Conservation (phyloP, 139 green algal genomes). For the Auxenochlorella protothecoides region DNA sequence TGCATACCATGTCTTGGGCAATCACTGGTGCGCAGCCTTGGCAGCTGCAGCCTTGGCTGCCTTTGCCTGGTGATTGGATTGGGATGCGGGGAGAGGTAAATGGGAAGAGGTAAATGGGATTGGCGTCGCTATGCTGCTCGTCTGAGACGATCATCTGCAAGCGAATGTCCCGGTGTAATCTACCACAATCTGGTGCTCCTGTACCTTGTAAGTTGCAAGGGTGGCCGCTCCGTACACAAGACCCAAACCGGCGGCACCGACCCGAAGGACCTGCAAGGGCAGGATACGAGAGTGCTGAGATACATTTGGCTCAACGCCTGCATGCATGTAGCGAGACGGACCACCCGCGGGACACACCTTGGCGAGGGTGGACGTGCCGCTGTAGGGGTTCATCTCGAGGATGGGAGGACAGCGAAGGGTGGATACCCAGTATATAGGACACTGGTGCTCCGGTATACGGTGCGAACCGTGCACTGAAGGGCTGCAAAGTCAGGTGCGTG, state of each 20-base stretch:
- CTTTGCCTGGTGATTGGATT: slow-evolving; percentile 10
- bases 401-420: no score
- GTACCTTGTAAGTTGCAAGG: slow-evolving; percentile 29
- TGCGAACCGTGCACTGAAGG: no score
- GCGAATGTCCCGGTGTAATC: no score
- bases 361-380: slow-evolving; percentile 29
- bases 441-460: no score
- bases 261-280: slow-evolving; percentile 28
- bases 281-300: background rate
- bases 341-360: slow-evolving; percentile 14
- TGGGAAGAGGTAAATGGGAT: no score
- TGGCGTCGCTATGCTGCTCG: no score
- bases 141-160: no score
- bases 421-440: no score
- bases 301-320: background rate
- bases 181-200: no score
- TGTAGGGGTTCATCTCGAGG: slow-evolving; percentile 33
- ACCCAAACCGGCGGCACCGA: slow-evolving; percentile 26
- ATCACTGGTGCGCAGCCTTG: slow-evolving; percentile 15
- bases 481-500: no score
- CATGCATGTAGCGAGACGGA: background rate
- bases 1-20: no score
- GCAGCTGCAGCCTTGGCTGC: slow-evolving; percentile 15
- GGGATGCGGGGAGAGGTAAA: no score
- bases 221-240: slow-evolving; percentile 39